Conservation (phyloP, 345 rosid genomes). For the Rhizophora apiculata region DNA sequence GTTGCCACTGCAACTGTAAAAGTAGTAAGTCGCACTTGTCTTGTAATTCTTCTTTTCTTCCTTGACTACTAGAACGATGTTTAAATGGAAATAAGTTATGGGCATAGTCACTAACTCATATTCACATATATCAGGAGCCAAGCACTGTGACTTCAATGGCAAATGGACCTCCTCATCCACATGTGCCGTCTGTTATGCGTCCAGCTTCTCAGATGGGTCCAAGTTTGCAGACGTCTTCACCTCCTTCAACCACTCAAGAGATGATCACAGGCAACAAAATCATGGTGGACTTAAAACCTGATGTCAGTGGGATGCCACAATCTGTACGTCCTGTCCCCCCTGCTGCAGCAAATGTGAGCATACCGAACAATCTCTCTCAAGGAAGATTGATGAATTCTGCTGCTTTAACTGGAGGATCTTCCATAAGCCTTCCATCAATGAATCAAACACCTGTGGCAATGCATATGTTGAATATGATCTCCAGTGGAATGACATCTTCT, state of each 20-base stretch:
- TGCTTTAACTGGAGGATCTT: slow-evolving; percentile 78
- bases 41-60: slow-evolving; percentile 6
- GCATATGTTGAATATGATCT: slow-evolving; percentile 97
- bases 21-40: slow-evolving; percentile 58
- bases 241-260: slow-evolving; percentile 71
- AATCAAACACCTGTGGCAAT: slow-evolving; percentile 80
- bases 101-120: slow-evolving; percentile 13
- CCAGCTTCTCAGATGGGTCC: slow-evolving; percentile 69
- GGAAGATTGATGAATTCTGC: slow-evolving; percentile 84
- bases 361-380: slow-evolving; percentile 87
- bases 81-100: slow-evolving; percentile 2
- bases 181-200: slow-evolving; percentile 59
- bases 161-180: slow-evolving; percentile 62
- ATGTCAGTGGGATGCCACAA: slow-evolving; percentile 61
- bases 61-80: background rate
- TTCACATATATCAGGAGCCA: slow-evolving; percentile 60
- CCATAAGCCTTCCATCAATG: slow-evolving; percentile 65
- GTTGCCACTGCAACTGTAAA: slow-evolving; percentile 79
- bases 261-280: slow-evolving; percentile 53
- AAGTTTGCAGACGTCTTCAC: slow-evolving; percentile 76
- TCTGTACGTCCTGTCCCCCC: slow-evolving; percentile 67
- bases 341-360: slow-evolving; percentile 81
- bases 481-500: slow-evolving; percentile 80
- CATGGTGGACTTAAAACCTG: slow-evolving; percentile 74
- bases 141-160: slow-evolving; percentile 67